These are phyloP conservation scores for Suillus decipiens DNA, from an alignment of 768 basidiomycete genomes.

Conservation along the genomic window DNA sequence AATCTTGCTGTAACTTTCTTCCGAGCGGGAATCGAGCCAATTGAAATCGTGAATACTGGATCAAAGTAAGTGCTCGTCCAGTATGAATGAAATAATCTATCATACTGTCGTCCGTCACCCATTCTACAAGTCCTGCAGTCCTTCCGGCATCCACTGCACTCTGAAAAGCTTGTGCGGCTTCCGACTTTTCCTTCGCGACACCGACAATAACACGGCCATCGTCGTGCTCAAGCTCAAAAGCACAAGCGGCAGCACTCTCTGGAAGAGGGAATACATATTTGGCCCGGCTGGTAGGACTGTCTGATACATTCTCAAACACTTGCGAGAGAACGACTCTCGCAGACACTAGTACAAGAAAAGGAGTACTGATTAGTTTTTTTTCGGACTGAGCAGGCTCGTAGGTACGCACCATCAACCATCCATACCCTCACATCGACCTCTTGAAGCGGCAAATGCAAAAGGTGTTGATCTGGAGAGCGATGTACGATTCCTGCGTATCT, in stretches of 20 bases:
- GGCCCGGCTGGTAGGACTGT: constrained; percentile 42
- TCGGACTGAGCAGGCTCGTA: not conserved
- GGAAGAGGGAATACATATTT: constrained; percentile 65
- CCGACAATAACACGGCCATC: constrained; percentile 47
- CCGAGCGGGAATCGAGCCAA: constrained; percentile 51
- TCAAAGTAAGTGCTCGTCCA: not conserved
- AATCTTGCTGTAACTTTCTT: constrained; percentile 42
- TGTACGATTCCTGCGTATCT: constrained; percentile 33
- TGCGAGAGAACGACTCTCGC: constrained; percentile 45
- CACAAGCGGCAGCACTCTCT: constrained; percentile 52
- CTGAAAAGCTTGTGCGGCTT: constrained; percentile 43
- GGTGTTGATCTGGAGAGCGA: constrained; percentile 23
- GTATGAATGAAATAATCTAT: constrained; percentile 1
- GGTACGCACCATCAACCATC: constrained; percentile 44
- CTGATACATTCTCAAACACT: constrained; percentile 40
- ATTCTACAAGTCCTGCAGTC: constrained; percentile 47
- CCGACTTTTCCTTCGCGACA: constrained; percentile 47
- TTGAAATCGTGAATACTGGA: constrained; percentile 58
- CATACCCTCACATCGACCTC: constrained; percentile 41
- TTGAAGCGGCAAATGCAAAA: constrained; percentile 42
- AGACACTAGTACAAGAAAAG: constrained; percentile 37
- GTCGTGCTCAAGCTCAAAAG: constrained; percentile 49
- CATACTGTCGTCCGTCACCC: constrained; percentile 55
- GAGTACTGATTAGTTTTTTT: not conserved
- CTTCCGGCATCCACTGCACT: constrained; percentile 42